A percentile compares a stretch with the other conserved stretches of the same genome.
Evolutionary conservation across 2,329 filamentous ascomycete species (phyloP).

Genomic region (Nothopassalora personata): DNA sequence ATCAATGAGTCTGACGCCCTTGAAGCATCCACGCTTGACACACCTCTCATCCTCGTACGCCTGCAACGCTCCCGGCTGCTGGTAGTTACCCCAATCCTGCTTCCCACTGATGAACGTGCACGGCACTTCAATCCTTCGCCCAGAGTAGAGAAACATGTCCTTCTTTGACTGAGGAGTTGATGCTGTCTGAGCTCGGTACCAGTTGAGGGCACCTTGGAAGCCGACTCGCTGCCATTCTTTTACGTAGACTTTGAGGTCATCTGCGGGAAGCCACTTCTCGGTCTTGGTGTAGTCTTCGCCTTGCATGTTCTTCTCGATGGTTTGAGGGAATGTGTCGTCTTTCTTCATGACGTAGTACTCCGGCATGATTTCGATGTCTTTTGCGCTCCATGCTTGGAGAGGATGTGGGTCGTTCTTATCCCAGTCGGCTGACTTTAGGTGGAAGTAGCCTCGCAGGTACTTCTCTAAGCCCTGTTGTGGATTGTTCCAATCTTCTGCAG

Average conservation of each 20-base stretch:
- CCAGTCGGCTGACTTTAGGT: slow-evolving; percentile 63
- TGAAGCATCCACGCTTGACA: slow-evolving; percentile 44
- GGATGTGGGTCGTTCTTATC: slow-evolving; percentile 44
- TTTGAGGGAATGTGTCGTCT: slow-evolving; percentile 54
- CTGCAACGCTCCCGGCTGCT: slow-evolving; percentile 60
- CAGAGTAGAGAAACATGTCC: slow-evolving; percentile 56
- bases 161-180: slow-evolving; percentile 37
- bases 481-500: slow-evolving; percentile 45
- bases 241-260: slow-evolving; percentile 56
- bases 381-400: slow-evolving; percentile 52
- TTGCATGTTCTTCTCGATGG: slow-evolving; percentile 52
- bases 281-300: slow-evolving; percentile 44
- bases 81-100: slow-evolving; percentile 63
- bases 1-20: slow-evolving; percentile 50
- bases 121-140: slow-evolving; percentile 57
- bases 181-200: slow-evolving; percentile 58
- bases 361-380: slow-evolving; percentile 56
- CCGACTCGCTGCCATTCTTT: slow-evolving; percentile 57
- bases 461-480: slow-evolving; percentile 50
- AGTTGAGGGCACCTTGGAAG: slow-evolving; percentile 63
- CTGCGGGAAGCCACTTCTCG: slow-evolving; percentile 53
- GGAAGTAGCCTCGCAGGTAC: slow-evolving; percentile 63
- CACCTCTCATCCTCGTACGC: slow-evolving; percentile 43
- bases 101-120: slow-evolving; percentile 57
- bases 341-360: slow-evolving; percentile 64